Percentiles rank a stretch among this genome's conserved stretches.
phyloP scores from a whole-genome alignment of 2,329 filamentous ascomycete genomes.

The Podosphaera fusca region DNA sequence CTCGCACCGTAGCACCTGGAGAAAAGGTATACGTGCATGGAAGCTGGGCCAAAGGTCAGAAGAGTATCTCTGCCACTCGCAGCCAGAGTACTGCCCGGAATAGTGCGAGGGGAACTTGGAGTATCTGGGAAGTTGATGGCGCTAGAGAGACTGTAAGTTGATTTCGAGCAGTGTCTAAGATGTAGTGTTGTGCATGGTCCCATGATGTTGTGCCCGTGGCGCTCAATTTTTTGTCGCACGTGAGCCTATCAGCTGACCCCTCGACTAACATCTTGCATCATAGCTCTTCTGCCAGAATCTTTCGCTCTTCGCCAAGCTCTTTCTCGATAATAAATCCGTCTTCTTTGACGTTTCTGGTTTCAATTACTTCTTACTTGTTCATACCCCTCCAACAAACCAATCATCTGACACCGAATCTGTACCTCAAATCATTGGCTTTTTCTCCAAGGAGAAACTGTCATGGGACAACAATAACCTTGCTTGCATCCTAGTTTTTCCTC shows the following conservation, averaged over 20 bases:
- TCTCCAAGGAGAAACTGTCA: conserved; percentile 94
- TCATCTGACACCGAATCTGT: conserved; percentile 20
- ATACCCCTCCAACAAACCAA: conserved; percentile 30
- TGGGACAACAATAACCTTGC: conserved; percentile 98
- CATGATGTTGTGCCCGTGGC: not conserved
- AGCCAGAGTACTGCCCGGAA: conserved; percentile 19
- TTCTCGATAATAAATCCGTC: conserved; percentile 93
- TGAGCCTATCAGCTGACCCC: not conserved
- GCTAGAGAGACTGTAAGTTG: conserved; percentile 47
- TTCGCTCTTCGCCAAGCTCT: conserved; percentile 88
- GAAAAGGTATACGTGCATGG: conserved; percentile 49
- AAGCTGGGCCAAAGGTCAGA: conserved; percentile 15
- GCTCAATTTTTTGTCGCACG: not conserved
- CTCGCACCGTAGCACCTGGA: conserved; percentile 34
- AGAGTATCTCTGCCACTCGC: not conserved
- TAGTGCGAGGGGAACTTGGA: conserved; percentile 48
- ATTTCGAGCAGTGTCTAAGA: not conserved
- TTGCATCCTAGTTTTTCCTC: conserved; percentile 87
- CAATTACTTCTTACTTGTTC: conserved; percentile 79
- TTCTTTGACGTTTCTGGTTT: conserved; percentile 93
- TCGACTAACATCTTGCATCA: not conserved
- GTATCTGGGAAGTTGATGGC: conserved; percentile 82
- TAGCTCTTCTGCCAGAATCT: conserved; percentile 83
- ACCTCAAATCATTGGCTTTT: conserved; percentile 67
- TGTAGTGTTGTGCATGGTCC: not conserved